A percentile compares a stretch with the other conserved stretches of the same genome.
Conservation (phyloP, 2,329 filamentous ascomycete species). For the Colletotrichum destructivum region DNA sequence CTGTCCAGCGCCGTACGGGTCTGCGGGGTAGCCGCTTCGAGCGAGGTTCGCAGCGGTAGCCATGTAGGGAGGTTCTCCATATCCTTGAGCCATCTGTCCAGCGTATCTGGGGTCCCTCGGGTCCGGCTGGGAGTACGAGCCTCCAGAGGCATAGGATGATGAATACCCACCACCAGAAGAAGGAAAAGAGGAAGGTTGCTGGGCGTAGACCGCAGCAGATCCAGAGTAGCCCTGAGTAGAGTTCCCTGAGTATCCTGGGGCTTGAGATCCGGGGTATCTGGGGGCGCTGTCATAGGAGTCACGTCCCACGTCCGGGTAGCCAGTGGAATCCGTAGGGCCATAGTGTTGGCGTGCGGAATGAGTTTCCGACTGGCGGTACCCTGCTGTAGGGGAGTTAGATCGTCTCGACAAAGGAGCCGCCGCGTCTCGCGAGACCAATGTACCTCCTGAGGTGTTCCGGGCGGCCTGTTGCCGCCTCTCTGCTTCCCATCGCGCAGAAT, state of each 20-base stretch:
- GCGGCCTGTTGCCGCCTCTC: slow-evolving; percentile 71
- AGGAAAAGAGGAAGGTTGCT: slow-evolving; percentile 37
- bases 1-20: slow-evolving; percentile 40
- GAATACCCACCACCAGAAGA: slow-evolving; percentile 42
- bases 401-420: slow-evolving; percentile 63
- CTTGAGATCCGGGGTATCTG: slow-evolving; percentile 67
- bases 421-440: slow-evolving; percentile 66
- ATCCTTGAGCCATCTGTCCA: slow-evolving; percentile 34
- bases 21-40: slow-evolving; percentile 28
- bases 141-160: slow-evolving; percentile 40
- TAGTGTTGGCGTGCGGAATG: slow-evolving; percentile 62
- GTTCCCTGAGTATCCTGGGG: slow-evolving; percentile 65
- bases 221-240: slow-evolving; percentile 48
- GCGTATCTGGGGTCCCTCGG: slow-evolving; percentile 41
- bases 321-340: slow-evolving; percentile 54
- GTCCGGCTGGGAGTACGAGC: slow-evolving; percentile 42
- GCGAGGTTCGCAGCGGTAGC: slow-evolving; percentile 36
- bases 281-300: slow-evolving; percentile 60
- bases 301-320: slow-evolving; percentile 53
- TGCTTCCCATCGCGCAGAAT: slow-evolving; percentile 74
- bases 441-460: slow-evolving; percentile 72
- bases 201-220: slow-evolving; percentile 30
- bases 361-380: slow-evolving; percentile 71
- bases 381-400: slow-evolving; percentile 73
- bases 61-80: slow-evolving; percentile 40